Base-by-base conservation (phyloP, 306 rosid species). In the Comarum palustre region DNA sequence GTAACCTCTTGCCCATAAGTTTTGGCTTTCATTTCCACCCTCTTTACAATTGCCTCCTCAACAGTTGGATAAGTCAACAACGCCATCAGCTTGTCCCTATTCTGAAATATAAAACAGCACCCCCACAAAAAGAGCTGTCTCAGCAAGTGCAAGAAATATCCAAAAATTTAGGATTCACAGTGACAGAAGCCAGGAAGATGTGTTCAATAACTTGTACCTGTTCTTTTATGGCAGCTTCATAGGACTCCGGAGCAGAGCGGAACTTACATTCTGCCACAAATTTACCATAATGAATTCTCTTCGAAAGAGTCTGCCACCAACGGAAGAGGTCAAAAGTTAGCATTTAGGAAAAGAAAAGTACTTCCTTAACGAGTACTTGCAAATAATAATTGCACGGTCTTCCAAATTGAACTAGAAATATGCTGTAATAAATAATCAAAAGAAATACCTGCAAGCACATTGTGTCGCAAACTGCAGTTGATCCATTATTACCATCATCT, bases 241-340 rank as follows among this genome's bases (percentile, higher is more conserved):
- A 91, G 12, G 79, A 76, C 42, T 91, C 84, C 2, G 97, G 96
- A 34, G 80, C 22, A 55, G 86, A 82, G 72, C 24, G 93, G 82
- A 84, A 95, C 81, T 95, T 95, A 15, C 93, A 88, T 85, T 95
- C 99, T 2, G 99, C 97, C 8, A 95, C 97, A 73, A 72, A 95
- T 75, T 95, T 95, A 0, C 99, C 99, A 39, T 88, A 95, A 79
- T 95, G 99, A 60, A 91, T 91, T 82, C 99, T 84, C 83, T 90
- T 95, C 6, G 99, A 95, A 36, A 95, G 91, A 60, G 85, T 78
- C 97, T 95, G 82, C 68, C 78, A 77, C 38, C 73, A 75, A 31
- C 73, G 57, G 9, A 69, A n/a, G 8, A 16, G 24, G 61, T 2
- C 61, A 78, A 77, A n/a, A 45, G 47, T 41, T 51, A 67, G 42